Conservation (phyloP, 352 stramenopile species). For the Globisporangium perplexum region DNA sequence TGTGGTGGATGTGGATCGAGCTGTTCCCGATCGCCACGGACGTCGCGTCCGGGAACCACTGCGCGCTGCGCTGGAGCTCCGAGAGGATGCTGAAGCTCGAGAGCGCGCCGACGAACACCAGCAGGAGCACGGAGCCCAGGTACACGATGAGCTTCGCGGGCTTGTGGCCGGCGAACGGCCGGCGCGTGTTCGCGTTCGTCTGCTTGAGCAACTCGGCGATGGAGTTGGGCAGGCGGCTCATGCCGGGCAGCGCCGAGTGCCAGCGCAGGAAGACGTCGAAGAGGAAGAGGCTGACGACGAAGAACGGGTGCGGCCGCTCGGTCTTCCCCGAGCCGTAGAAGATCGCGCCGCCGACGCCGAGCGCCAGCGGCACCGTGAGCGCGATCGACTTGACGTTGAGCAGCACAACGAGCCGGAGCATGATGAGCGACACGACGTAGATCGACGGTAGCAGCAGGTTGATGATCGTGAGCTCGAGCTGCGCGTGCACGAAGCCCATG, state of each 20-base stretch:
- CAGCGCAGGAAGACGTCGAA: conserved; percentile 63
- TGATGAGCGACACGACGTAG: conserved; percentile 81
- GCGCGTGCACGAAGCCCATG: conserved; percentile 85
- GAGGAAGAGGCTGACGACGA: conserved; percentile 71
- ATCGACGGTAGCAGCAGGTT: conserved; percentile 82
- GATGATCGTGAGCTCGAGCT: conserved; percentile 87
- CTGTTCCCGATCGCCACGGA: conserved; percentile 55
- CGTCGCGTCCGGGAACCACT: conserved; percentile 79
- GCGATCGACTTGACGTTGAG: conserved; percentile 40
- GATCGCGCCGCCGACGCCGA: conserved; percentile 41
- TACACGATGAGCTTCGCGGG: conserved; percentile 63
- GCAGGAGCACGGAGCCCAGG: conserved; percentile 49
- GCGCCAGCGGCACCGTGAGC: conserved; percentile 46
- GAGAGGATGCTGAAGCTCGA: conserved; percentile 76
- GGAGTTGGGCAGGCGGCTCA: conserved; percentile 30
- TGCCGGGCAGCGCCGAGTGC: conserved; percentile 41
- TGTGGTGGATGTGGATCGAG: conserved; percentile 78
- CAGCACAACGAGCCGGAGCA: conserved; percentile 64
- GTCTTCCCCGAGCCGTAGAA: conserved; percentile 72
- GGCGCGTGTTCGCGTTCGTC: conserved; percentile 33
- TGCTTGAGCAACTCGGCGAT: conserved; percentile 66
- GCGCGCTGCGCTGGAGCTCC: conserved; percentile 53
- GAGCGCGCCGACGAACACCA: conserved; percentile 62
- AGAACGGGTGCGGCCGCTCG: conserved; percentile 65
- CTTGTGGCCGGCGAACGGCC: conserved; percentile 42